Conservation (phyloP, 306 rosid species). For the Glycyrrhiza uralensis region DNA sequence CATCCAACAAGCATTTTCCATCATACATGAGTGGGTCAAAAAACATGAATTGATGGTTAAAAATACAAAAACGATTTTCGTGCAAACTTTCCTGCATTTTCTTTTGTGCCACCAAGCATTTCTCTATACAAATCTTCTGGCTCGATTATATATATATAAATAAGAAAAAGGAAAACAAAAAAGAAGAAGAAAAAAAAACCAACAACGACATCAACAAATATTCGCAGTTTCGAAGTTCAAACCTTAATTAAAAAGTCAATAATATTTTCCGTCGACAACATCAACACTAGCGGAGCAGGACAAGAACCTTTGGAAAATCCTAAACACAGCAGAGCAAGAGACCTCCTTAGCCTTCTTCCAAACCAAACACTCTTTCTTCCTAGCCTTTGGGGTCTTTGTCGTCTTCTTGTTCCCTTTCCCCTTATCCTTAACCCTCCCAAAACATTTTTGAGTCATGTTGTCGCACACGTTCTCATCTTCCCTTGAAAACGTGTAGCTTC, state of each 20-base stretch:
- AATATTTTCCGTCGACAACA: slow-evolving; percentile 40
- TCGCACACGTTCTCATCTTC: slow-evolving; percentile 54
- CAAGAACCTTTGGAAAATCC: slow-evolving; percentile 56
- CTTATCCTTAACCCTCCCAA: slow-evolving; percentile 49
- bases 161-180: not conserved
- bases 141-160: slow-evolving; percentile 29
- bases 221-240: not conserved
- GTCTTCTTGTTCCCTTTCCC: slow-evolving; percentile 4
- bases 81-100: too few species aligned
- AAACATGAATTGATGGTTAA: too few species aligned
- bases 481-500: slow-evolving; percentile 83
- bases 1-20: too few species aligned
- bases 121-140: too few species aligned
- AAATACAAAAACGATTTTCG: too few species aligned
- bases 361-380: slow-evolving; percentile 49
- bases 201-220: not conserved
- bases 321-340: slow-evolving; percentile 54
- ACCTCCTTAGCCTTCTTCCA: slow-evolving; percentile 65
- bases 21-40: too few species aligned
- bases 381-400: not conserved
- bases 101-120: too few species aligned
- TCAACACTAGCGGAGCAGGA: slow-evolving; percentile 71
- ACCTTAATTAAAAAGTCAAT: not conserved
- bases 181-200: not conserved
- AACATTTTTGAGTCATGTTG: slow-evolving; percentile 48